These are phyloP conservation scores for Dothideomycetes sp. DNA, from an alignment of 2,329 filamentous ascomycete species.

Conservation along the genomic window DNA sequence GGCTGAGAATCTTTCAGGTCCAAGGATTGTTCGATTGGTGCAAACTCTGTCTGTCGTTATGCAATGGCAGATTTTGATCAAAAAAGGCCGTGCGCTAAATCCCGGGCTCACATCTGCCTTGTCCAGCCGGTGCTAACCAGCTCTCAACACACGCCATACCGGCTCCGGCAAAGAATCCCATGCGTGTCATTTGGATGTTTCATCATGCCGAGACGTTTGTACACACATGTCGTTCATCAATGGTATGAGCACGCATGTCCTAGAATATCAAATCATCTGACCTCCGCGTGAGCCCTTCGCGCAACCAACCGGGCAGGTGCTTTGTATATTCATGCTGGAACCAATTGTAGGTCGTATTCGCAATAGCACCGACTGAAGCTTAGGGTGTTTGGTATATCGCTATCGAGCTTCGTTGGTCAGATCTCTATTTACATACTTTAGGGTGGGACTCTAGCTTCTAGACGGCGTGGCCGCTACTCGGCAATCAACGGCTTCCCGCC, in stretches of 20 bases:
- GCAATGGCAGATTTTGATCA: too few relatives aligned
- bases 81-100: background rate
- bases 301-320: too few relatives aligned
- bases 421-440: background rate
- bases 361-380: background rate
- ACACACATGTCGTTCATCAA: constrained; percentile 1
- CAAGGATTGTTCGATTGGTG: constrained; percentile 3
- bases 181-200: constrained; percentile 4
- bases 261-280: background rate
- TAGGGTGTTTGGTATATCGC: constrained; percentile 7
- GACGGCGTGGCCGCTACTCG: constrained; percentile 14
- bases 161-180: constrained; percentile 5
- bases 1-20: background rate
- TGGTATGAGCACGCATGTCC: constrained; percentile 7
- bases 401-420: background rate
- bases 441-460: constrained; percentile 12
- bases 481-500: constrained; percentile 11
- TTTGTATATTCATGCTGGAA: background rate
- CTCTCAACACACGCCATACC: constrained; percentile 9
- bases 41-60: constrained; percentile 2
- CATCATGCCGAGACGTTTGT: background rate
- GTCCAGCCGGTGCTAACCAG: background rate
- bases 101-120: background rate
- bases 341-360: constrained; percentile 1
- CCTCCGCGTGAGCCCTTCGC: constrained; percentile 1